These are phyloP conservation scores for Misopates orontium DNA, from an alignment of 257 asterid genomes.

Conservation along the genomic window DNA sequence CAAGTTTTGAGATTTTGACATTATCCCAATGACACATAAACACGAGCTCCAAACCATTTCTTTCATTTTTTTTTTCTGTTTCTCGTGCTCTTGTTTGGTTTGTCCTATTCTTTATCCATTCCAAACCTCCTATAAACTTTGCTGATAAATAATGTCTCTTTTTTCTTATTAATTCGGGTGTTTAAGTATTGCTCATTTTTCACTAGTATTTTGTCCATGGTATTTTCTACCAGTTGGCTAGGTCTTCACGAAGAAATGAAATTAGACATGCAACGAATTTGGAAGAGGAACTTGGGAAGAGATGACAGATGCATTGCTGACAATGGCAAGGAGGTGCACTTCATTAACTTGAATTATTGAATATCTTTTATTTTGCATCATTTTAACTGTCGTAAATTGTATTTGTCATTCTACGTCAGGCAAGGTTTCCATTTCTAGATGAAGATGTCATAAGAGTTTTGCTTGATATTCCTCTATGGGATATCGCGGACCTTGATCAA, in stretches of 20 bases:
- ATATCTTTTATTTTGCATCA: slow-evolving; percentile 15
- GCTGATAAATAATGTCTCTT: slow-evolving; percentile 2
- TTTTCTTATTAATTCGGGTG: neutral
- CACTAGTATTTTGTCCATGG: slow-evolving; percentile 1
- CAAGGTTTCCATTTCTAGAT: slow-evolving; percentile 91
- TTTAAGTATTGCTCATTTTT: slow-evolving; percentile 1
- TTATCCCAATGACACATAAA: neutral
- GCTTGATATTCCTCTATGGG: slow-evolving; percentile 93
- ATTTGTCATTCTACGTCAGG: slow-evolving; percentile 41
- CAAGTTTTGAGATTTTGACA: neutral
- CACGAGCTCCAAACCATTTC: neutral
- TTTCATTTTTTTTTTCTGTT: neutral
- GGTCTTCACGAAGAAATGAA: slow-evolving; percentile 92
- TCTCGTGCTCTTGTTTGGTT: neutral
- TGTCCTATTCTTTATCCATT: slow-evolving; percentile 2
- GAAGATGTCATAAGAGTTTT: slow-evolving; percentile 81
- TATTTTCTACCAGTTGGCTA: slow-evolving; percentile 60
- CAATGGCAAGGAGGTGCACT: slow-evolving; percentile 82
- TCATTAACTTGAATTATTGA: slow-evolving; percentile 9
- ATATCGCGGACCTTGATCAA: slow-evolving; percentile 80
- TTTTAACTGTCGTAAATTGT: slow-evolving; percentile 1
- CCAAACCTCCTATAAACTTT: neutral
- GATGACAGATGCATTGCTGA: slow-evolving; percentile 94
- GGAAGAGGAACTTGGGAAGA: slow-evolving; percentile 98
- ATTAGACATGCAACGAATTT: slow-evolving; percentile 91